phyloP scores from a whole-genome alignment of 2,329 filamentous ascomycete species.

The Saccharata proteae region DNA sequence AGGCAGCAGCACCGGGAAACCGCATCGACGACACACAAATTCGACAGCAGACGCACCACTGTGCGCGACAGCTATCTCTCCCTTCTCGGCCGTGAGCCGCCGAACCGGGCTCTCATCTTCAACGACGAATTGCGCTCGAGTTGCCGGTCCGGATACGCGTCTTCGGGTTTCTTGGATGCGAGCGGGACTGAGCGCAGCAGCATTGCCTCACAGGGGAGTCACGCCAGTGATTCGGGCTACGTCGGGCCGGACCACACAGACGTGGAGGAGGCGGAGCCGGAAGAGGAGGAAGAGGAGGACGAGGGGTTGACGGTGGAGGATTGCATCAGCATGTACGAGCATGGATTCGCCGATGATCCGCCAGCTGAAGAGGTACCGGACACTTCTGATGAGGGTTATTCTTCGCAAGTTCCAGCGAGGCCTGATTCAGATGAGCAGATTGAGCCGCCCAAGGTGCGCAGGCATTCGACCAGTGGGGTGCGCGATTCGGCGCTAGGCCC shows the following conservation, averaged over 20 bases:
- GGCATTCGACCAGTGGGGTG: constrained; percentile 6
- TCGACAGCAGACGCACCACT: constrained; percentile 18
- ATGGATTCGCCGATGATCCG: constrained; percentile 40
- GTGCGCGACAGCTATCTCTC: constrained; percentile 17
- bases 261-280: constrained; percentile 13
- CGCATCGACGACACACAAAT: constrained; percentile 23
- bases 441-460: constrained; percentile 7
- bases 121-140: constrained; percentile 41
- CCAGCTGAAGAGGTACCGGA: constrained; percentile 19
- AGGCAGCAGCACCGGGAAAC: constrained; percentile 13
- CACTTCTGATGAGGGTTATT: constrained; percentile 13
- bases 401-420: constrained; percentile 11
- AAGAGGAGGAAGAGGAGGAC: constrained; percentile 21
- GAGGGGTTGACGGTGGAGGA: constrained; percentile 47
- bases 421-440: constrained; percentile 6
- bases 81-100: constrained; percentile 22
- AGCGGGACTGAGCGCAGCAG: constrained; percentile 74
- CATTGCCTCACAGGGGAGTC: constrained; percentile 68
- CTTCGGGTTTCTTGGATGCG: constrained; percentile 44
- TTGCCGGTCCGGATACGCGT: constrained; percentile 42
- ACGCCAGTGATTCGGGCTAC: constrained; percentile 46
- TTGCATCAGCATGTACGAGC: constrained; percentile 48
- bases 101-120: constrained; percentile 18
- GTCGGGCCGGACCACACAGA: constrained; percentile 9
- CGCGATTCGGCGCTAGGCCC: constrained; percentile 7